Conservation (phyloP, 495 filamentous ascomycete genomes). For the Chaetomium fimeti region DNA sequence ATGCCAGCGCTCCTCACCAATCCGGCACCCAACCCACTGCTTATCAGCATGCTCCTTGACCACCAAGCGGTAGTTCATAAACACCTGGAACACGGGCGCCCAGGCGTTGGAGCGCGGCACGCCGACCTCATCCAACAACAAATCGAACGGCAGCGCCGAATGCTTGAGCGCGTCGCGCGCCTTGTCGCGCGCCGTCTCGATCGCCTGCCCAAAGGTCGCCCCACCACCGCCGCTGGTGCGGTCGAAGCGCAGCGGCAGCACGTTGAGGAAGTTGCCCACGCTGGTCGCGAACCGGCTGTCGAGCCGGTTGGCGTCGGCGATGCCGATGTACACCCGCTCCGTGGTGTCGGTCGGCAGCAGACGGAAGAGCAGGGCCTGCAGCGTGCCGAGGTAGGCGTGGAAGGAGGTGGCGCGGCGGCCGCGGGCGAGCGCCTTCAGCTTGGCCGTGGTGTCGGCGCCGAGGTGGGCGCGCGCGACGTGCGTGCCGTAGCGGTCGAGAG, state of each 20-base stretch:
- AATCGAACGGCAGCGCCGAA: slow-evolving; percentile 36
- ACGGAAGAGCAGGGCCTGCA: slow-evolving; percentile 3
- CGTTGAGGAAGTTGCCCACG: slow-evolving; percentile 50
- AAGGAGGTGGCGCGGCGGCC: not conserved
- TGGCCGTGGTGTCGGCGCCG: not conserved
- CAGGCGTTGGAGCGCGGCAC: slow-evolving; percentile 22
- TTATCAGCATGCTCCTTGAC: slow-evolving; percentile 15
- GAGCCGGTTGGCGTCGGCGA: slow-evolving; percentile 43
- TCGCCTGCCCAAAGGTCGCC: slow-evolving; percentile 21
- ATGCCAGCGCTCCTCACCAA: slow-evolving; percentile 1
- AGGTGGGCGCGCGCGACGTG: not conserved
- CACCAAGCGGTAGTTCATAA: slow-evolving; percentile 40
- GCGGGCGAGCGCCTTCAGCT: not conserved
- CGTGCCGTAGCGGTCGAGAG: not conserved
- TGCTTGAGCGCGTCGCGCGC: slow-evolving; percentile 27
- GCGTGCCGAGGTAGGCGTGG: slow-evolving; percentile 8
- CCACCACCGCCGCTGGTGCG: too few relatives aligned
- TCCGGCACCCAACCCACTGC: slow-evolving; percentile 12
- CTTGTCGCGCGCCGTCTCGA: slow-evolving; percentile 19
- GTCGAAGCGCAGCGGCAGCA: slow-evolving; percentile 46
- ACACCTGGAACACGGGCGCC: slow-evolving; percentile 40
- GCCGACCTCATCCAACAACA: slow-evolving; percentile 37
- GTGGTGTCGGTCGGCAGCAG: not conserved
- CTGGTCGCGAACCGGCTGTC: slow-evolving; percentile 28
- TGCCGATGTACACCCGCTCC: slow-evolving; percentile 35